A percentile compares a stretch with the other conserved stretches of the same genome.
These are phyloP conservation scores for Hibiscus trionum DNA, from an alignment of 345 rosid species.

Conservation along the genomic window DNA sequence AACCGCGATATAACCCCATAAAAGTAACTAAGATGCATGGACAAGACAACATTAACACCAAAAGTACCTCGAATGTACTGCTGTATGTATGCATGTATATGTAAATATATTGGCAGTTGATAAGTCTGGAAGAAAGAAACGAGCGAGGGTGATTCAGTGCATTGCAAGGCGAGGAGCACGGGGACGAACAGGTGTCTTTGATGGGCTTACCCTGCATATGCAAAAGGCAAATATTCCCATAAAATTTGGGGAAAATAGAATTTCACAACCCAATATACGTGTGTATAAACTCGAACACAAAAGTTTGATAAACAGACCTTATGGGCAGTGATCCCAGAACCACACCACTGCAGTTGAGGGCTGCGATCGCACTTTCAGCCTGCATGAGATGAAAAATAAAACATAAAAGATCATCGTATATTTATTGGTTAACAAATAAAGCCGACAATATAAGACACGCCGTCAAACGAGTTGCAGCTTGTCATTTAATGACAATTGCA, in stretches of 20 bases:
- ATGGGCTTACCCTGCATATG: conserved; percentile 89
- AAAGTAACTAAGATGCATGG: conserved; percentile 16
- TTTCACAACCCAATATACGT: background rate
- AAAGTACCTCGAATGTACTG: conserved; percentile 29
- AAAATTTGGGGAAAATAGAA: background rate
- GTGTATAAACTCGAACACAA: too few relatives aligned
- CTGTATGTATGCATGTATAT: conserved; percentile 26
- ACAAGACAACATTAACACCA: conserved; percentile 15
- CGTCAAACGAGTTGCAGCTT: background rate
- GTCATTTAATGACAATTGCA: background rate
- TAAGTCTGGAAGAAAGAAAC: conserved; percentile 20
- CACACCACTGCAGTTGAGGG: conserved; percentile 84
- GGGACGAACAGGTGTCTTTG: conserved; percentile 97
- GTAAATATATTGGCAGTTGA: conserved; percentile 17
- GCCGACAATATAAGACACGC: background rate
- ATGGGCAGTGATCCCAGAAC: conserved; percentile 74
- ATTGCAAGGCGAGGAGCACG: conserved; percentile 41
- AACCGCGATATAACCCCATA: conserved; percentile 17
- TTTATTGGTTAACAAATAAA: background rate
- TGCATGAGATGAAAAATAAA: conserved; percentile 24
- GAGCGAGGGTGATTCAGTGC: conserved; percentile 24
- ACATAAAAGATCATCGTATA: background rate
- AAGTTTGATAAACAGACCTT: conserved; percentile 36
- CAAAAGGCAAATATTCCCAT: background rate
- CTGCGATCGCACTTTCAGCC: conserved; percentile 97